Percentiles rank a stretch among this genome's conserved stretches.
These are phyloP conservation scores for Fraxinus anomala DNA, from an alignment of 257 asterid genomes.

Conservation along the genomic window DNA sequence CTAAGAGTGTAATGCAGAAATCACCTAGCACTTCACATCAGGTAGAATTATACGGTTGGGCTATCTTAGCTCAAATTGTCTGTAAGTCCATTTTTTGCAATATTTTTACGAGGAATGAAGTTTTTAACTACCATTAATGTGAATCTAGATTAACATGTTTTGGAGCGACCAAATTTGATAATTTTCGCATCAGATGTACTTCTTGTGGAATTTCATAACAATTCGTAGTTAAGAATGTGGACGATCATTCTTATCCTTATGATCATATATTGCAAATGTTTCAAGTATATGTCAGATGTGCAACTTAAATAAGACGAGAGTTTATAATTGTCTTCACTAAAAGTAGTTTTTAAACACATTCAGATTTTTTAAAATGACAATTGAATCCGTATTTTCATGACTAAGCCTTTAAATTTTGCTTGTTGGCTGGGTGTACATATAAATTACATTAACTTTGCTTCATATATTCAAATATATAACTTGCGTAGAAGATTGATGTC, in stretches of 20 bases:
- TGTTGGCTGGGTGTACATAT: constrained; percentile 3
- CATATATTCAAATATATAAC: constrained; percentile 4
- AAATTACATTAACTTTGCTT: constrained; percentile 10
- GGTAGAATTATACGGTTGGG: constrained; percentile 41
- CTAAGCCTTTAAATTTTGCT: neutral
- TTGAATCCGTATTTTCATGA: neutral
- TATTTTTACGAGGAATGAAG: neutral
- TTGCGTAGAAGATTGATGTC: constrained; percentile 11
- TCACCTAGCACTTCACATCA: constrained; percentile 78
- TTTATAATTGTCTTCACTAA: no score
- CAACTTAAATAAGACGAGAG: neutral
- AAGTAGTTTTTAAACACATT: no score
- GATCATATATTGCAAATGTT: neutral
- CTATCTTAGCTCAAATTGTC: neutral
- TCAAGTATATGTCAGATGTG: neutral
- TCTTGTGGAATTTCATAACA: neutral
- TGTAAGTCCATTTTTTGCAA: neutral
- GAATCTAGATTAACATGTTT: neutral
- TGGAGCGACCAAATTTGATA: neutral
- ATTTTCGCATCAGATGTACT: neutral
- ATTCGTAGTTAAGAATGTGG: neutral
- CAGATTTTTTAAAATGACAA: neutral
- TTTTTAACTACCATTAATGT: neutral
- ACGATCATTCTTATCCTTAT: neutral
- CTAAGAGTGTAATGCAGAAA: constrained; percentile 71